Percentiles rank a stretch among this genome's conserved stretches.
These are phyloP conservation scores for Papiliotrema laurentii DNA, from an alignment of 1,284 basidiomycete genomes.

Conservation along the genomic window DNA sequence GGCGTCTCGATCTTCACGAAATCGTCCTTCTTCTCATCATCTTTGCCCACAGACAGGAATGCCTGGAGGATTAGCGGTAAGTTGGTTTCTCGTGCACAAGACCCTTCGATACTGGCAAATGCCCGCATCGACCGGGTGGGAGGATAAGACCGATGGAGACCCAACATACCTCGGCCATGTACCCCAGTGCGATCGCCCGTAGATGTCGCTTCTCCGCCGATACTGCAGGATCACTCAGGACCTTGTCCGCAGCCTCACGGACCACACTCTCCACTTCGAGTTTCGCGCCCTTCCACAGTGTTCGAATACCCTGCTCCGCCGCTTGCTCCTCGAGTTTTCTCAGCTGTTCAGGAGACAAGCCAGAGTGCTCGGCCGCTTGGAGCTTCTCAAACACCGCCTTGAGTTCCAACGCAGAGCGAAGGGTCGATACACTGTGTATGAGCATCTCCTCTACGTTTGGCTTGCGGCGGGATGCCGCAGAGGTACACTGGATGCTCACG, in stretches of 20 bases:
- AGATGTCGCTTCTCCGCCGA: conserved; percentile 60
- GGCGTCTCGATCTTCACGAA: conserved; percentile 77
- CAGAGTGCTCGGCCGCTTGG: conserved; percentile 83
- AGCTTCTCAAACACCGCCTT: conserved; percentile 95
- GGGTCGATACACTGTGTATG: conserved; percentile 61
- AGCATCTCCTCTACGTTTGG: background rate
- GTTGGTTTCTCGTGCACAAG: background rate
- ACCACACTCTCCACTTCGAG: conserved; percentile 92
- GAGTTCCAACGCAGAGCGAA: conserved; percentile 69
- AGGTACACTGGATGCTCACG: too few relatives aligned
- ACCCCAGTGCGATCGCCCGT: conserved; percentile 74
- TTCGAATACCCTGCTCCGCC: conserved; percentile 87
- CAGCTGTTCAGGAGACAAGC: conserved; percentile 79
- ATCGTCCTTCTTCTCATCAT: conserved; percentile 53
- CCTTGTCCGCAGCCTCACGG: conserved; percentile 85
- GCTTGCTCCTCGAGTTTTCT: conserved; percentile 91
- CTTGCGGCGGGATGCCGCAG: conserved; percentile 15
- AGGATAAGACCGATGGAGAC: background rate
- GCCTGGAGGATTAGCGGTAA: conserved; percentile 25
- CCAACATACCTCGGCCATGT: conserved; percentile 69
- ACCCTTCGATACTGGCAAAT: too few relatives aligned
- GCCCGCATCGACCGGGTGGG: too few relatives aligned
- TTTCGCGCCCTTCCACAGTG: conserved; percentile 92
- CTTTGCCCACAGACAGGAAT: conserved; percentile 60
- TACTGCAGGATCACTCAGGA: conserved; percentile 56